Conservation (phyloP, 2,329 filamentous ascomycete species). For the Passalora sequoiae region DNA sequence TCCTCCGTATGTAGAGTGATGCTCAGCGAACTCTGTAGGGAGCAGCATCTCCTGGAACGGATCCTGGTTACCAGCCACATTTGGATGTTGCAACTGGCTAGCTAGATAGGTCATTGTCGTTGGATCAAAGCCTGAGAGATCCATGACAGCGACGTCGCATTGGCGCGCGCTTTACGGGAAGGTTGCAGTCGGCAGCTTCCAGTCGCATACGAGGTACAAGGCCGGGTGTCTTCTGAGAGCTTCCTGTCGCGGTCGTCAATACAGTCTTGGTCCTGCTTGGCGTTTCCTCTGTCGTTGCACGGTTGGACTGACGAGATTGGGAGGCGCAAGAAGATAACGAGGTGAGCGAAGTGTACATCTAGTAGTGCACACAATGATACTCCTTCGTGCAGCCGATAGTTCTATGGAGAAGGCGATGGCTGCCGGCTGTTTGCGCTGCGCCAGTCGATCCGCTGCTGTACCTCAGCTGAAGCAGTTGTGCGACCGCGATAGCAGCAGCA, state of each 20-base stretch:
- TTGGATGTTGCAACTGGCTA: constrained; percentile 52
- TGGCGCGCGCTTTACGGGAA: constrained; percentile 12
- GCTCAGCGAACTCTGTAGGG: constrained; percentile 53
- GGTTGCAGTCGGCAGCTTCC: constrained; percentile 11
- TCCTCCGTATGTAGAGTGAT: constrained; percentile 56
- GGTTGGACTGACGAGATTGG: constrained; percentile 1
- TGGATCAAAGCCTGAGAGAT: constrained; percentile 29
- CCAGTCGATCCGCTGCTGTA: constrained; percentile 18
- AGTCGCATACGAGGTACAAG: constrained; percentile 14
- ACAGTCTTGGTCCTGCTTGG: too few relatives aligned
- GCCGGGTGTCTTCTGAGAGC: constrained; percentile 3
- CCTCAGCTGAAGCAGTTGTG: constrained; percentile 14
- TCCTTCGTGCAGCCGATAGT: constrained; percentile 5
- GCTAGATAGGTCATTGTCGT: constrained; percentile 55
- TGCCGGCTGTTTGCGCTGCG: constrained; percentile 7
- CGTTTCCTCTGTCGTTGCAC: too few relatives aligned
- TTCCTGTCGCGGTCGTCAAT: too few relatives aligned
- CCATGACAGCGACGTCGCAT: constrained; percentile 25
- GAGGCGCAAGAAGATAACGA: too few relatives aligned
- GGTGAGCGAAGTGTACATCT: too few relatives aligned
- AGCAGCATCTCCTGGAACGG: constrained; percentile 44
- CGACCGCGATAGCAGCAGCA: constrained; percentile 13
- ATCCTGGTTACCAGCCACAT: constrained; percentile 43
- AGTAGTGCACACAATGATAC: constrained; percentile 2
- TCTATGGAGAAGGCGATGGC: constrained; percentile 1